A percentile compares a stretch with the other conserved stretches of the same genome.
phyloP scores from a whole-genome alignment of 495 filamentous ascomycete species.

The Oidiodendron maius region DNA sequence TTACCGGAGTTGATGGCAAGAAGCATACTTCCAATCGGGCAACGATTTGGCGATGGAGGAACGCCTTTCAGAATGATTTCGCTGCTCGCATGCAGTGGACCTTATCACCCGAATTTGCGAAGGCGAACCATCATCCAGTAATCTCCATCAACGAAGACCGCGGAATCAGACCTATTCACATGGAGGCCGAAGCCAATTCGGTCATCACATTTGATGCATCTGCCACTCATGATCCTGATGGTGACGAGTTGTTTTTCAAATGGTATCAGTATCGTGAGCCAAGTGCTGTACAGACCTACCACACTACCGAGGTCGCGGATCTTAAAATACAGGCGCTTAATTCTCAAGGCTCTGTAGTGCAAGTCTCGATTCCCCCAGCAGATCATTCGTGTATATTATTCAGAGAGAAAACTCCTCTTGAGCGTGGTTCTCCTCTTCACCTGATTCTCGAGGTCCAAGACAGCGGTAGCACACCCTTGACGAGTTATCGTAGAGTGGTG shows the following conservation, averaged over 20 bases:
- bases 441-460: no score
- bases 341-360: no score
- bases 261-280: slow-evolving; percentile 45
- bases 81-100: slow-evolving; percentile 46
- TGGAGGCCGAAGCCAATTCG: slow-evolving; percentile 29
- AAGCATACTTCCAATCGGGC: slow-evolving; percentile 36
- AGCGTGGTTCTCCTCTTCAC: no score
- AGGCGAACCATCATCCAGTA: slow-evolving; percentile 37
- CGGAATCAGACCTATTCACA: slow-evolving; percentile 25
- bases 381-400: no score
- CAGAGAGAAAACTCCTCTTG: no score
- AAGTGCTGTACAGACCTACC: no score
- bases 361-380: no score
- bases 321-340: no score
- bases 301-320: no score
- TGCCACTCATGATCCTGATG: slow-evolving; percentile 37
- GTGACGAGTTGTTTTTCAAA: slow-evolving; percentile 32
- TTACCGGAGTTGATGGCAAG: slow-evolving; percentile 31
- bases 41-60: slow-evolving; percentile 45
- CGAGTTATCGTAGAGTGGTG: no score
- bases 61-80: slow-evolving; percentile 44
- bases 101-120: slow-evolving; percentile 21
- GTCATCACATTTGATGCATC: slow-evolving; percentile 35
- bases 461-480: no score
- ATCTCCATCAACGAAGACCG: slow-evolving; percentile 32